These are phyloP conservation scores for Auriscalpium vulgare DNA, from an alignment of 768 basidiomycete genomes.

Conservation along the genomic window DNA sequence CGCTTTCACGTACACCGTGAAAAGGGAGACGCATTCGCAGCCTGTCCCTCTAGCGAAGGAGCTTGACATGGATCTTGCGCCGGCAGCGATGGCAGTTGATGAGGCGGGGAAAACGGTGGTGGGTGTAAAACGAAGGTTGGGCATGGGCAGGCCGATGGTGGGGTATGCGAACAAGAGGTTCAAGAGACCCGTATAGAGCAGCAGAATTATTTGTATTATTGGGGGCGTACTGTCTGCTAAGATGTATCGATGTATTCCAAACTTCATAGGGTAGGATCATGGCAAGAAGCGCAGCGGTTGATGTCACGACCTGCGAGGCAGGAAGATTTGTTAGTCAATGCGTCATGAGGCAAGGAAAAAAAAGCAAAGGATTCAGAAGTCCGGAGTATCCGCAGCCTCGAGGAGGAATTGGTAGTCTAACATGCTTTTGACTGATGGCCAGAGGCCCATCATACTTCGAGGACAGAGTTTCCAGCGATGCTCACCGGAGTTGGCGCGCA, in stretches of 20 bases:
- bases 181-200: conserved; percentile 35
- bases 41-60: not conserved
- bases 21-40: not conserved
- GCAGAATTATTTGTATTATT: not conserved
- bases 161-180: conserved; percentile 68
- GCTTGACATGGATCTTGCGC: not conserved
- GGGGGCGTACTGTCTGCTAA: not conserved
- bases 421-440: conserved; percentile 25
- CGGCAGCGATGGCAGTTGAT: not conserved
- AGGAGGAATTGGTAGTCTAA: conserved; percentile 41
- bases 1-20: not conserved
- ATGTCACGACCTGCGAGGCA: not conserved
- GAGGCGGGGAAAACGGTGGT: not conserved
- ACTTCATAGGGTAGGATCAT: not conserved
- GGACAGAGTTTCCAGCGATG: no score
- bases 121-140: conserved; percentile 50
- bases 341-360: not conserved
- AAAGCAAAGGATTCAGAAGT: not conserved
- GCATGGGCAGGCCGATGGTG: conserved; percentile 45
- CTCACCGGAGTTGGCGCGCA: no score
- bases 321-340: no score
- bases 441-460: not conserved
- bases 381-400: conserved; percentile 33
- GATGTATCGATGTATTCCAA: not conserved
- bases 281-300: not conserved